These are phyloP conservation scores for Saccharomyces hybrid DNA, from an alignment of 1,139 yeast species.

Conservation along the genomic window DNA sequence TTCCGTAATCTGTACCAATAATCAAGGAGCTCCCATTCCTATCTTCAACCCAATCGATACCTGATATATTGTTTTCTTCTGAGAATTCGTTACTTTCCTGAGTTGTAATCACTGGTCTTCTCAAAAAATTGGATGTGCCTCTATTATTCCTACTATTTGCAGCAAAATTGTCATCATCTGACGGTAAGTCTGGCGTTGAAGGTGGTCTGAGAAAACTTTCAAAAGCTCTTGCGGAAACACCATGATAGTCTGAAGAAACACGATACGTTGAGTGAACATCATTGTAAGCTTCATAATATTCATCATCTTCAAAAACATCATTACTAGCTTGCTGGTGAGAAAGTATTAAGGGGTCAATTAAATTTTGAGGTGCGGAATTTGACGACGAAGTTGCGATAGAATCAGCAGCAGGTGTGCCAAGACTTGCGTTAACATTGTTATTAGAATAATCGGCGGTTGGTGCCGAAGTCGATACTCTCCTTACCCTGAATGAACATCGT, in stretches of 20 bases:
- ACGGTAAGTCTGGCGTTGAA: conserved; percentile 1
- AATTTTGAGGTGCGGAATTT: background rate
- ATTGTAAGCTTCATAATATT: conserved; percentile 17
- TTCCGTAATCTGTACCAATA: conserved; percentile 43
- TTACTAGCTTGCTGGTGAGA: background rate
- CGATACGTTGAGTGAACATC: conserved; percentile 8
- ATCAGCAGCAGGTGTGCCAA: background rate
- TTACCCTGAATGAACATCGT: conserved; percentile 19
- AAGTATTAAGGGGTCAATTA: background rate
- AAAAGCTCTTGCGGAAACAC: conserved; percentile 2
- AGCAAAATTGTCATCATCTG: conserved; percentile 1
- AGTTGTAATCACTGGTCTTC: conserved; percentile 8
- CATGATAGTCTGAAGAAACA: conserved; percentile 2
- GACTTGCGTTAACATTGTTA: conserved; percentile 9
- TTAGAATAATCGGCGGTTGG: conserved; percentile 13
- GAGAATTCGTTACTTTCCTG: conserved; percentile 12
- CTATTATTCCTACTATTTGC: conserved; percentile 6
- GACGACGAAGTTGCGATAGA: conserved; percentile 1
- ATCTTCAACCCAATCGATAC: conserved; percentile 41
- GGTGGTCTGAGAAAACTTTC: conserved; percentile 3
- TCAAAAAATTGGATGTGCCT: background rate
- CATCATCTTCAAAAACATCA: conserved; percentile 16
- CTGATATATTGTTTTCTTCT: conserved; percentile 40
- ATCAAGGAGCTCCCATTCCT: conserved; percentile 37
- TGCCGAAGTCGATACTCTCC: conserved; percentile 29